Evolutionary conservation across 2,329 filamentous ascomycete genomes (phyloP).

Genomic region (Dothistroma pini): DNA sequence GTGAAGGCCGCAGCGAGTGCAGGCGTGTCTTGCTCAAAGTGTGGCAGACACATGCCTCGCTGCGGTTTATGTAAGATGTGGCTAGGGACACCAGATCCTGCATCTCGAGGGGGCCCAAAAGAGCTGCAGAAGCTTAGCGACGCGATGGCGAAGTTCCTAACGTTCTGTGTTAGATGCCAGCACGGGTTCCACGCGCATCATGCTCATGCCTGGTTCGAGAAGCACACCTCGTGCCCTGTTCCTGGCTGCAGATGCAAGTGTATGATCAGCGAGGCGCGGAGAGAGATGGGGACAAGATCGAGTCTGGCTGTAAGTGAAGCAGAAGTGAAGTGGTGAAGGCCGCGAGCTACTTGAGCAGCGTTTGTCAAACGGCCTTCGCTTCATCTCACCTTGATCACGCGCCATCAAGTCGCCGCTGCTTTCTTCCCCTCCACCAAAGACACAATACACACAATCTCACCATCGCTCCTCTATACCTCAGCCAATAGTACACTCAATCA

Average conservation of each 20-base stretch:
- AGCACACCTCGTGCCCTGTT: slow-evolving; percentile 53
- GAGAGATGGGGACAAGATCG: background rate
- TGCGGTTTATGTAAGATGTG: slow-evolving; percentile 61
- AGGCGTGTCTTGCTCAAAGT: slow-evolving; percentile 57
- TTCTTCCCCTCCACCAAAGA: background rate
- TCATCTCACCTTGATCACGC: background rate
- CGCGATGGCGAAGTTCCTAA: slow-evolving; percentile 53
- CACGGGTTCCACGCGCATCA: slow-evolving; percentile 63
- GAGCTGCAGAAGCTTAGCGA: slow-evolving; percentile 36
- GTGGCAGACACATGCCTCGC: slow-evolving; percentile 59
- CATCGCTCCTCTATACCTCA: background rate
- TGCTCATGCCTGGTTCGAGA: slow-evolving; percentile 59
- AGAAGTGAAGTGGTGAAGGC: background rate
- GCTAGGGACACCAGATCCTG: slow-evolving; percentile 57
- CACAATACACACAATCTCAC: background rate
- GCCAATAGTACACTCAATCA: background rate
- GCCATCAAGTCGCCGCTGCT: background rate
- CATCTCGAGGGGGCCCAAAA: slow-evolving; percentile 31
- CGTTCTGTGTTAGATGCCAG: slow-evolving; percentile 60
- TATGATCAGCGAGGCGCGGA: slow-evolving; percentile 10
- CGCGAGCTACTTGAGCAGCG: background rate
- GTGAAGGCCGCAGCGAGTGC: slow-evolving; percentile 31
- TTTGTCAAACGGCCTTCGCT: background rate
- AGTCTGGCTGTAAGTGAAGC: background rate
- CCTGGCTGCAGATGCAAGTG: slow-evolving; percentile 55